These are phyloP conservation scores for Malassezia dermatis DNA, from an alignment of 1,284 basidiomycete genomes.

Conservation along the genomic window DNA sequence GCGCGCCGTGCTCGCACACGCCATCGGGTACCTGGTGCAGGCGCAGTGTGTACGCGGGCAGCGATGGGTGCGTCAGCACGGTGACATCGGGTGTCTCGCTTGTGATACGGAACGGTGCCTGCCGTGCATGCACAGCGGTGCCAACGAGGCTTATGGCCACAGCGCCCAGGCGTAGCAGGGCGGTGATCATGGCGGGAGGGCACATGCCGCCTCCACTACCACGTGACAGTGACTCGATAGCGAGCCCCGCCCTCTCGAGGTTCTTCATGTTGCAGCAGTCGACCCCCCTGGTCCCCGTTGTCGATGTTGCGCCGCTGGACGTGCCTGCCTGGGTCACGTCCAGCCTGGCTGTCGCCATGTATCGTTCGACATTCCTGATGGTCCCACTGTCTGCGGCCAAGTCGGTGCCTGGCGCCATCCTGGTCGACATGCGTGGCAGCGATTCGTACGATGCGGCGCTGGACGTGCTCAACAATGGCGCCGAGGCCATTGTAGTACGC, in stretches of 20 bases:
- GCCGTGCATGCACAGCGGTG: not conserved
- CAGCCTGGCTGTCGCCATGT: slow-evolving; percentile 18
- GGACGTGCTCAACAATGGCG: slow-evolving; percentile 34
- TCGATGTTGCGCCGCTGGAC: slow-evolving; percentile 19
- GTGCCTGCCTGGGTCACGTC: slow-evolving; percentile 7
- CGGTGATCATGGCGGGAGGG: not conserved
- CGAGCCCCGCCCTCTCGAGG: not conserved
- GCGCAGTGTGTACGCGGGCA: slow-evolving; percentile 43
- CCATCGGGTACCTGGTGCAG: slow-evolving; percentile 24
- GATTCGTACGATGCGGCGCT: slow-evolving; percentile 24
- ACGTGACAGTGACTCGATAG: not conserved
- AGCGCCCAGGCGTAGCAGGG: not conserved
- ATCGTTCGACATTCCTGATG: slow-evolving; percentile 24
- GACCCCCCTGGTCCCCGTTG: slow-evolving; percentile 26
- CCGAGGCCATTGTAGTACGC: slow-evolving; percentile 28
- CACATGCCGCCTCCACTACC: not conserved
- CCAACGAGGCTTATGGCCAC: not conserved
- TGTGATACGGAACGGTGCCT: slow-evolving; percentile 2
- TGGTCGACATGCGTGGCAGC: slow-evolving; percentile 16
- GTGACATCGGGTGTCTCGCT: not conserved
- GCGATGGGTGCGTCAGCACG: slow-evolving; percentile 26
- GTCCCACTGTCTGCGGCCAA: slow-evolving; percentile 14
- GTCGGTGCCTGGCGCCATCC: slow-evolving; percentile 12
- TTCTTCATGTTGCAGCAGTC: slow-evolving; percentile 33
- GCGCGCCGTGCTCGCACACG: slow-evolving; percentile 30